These are phyloP conservation scores for Cardiospermum halicacabum DNA, from an alignment of 345 rosid genomes.

Conservation along the genomic window DNA sequence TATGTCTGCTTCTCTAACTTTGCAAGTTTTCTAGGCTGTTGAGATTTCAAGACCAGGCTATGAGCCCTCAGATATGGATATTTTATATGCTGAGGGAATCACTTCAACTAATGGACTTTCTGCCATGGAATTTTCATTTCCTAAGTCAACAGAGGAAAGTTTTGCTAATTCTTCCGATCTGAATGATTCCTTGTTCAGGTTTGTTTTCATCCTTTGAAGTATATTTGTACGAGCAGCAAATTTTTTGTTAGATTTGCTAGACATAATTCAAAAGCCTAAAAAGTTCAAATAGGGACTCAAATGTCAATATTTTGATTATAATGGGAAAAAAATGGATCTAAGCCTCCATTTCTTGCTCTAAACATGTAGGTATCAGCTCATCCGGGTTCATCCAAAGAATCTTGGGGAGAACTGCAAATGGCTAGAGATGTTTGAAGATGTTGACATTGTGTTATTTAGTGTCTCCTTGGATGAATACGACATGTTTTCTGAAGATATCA, in stretches of 20 bases:
- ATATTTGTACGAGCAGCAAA: background rate
- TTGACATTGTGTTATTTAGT: slow-evolving; percentile 61
- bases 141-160: slow-evolving; percentile 28
- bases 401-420: slow-evolving; percentile 77
- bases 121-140: slow-evolving; percentile 72
- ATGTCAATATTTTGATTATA: too few relatives aligned
- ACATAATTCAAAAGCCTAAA: too few relatives aligned
- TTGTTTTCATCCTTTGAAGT: slow-evolving; percentile 13
- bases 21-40: slow-evolving; percentile 46
- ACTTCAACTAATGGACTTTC: slow-evolving; percentile 62
- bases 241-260: background rate
- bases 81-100: slow-evolving; percentile 75
- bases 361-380: slow-evolving; percentile 69
- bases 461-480: slow-evolving; percentile 66
- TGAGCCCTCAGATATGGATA: slow-evolving; percentile 76
- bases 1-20: background rate
- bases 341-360: slow-evolving; percentile 5
- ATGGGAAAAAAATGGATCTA: background rate
- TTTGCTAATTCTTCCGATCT: slow-evolving; percentile 28
- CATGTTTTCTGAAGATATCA: slow-evolving; percentile 39
- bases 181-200: slow-evolving; percentile 51
- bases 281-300: too few relatives aligned
- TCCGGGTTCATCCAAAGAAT: slow-evolving; percentile 61
- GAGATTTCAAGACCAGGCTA: slow-evolving; percentile 70
- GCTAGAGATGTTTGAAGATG: slow-evolving; percentile 84